Evolutionary conservation across 1,284 basidiomycete genomes (phyloP), one percentile per base, ranked within the genome.

Genomic region (Porodaedalea pini): DNA sequence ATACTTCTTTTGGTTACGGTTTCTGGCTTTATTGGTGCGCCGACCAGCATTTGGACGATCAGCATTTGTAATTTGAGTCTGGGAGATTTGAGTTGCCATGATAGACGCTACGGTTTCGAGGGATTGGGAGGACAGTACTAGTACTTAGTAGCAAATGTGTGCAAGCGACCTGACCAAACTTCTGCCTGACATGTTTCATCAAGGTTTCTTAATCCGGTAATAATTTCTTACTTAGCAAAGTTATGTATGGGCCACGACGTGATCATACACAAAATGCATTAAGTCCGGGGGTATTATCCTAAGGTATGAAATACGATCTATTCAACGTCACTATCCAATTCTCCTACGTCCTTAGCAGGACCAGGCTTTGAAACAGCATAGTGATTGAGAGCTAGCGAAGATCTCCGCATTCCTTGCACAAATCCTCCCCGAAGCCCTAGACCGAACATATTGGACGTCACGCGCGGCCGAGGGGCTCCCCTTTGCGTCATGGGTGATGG

Each of bases 11-110:
- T 56, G 32, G 25, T 23, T 43, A 34, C 58, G 58, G 34, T 41
- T 53, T 51, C 54, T 60, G 23, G 36, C 17, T 32, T 41, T 60
- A 34, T 56, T 60, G 10, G 58, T 53, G 25, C 58, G 47, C 29
- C 58, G 36, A 15, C 48, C 47, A 21, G 23, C 17, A 23, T 47
- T 48, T 32, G 13, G 44, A 29, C 48, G 32, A 19, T 48, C 31
- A n/a, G 51, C 8, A 10, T 13, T 32, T 32, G 39, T 15, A 27
- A 31, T 54, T 48, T 47, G 55, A 29, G 47, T 19, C 29, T 43
- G 47, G 11, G 55, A 4, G 32, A 39, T 32, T 40, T 43, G 47
- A 15, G 48, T 48, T 15, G 50, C 29, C 39, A 29, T 54, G 25
- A 44, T 54, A n/a, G n/a, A n/a, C n/a, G n/a, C n/a, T n/a, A n/a